Evolutionary conservation across 2,329 filamentous ascomycete species (phyloP), one percentile per base, ranked within the genome.

Genomic region (Bipolaris bicolor): DNA sequence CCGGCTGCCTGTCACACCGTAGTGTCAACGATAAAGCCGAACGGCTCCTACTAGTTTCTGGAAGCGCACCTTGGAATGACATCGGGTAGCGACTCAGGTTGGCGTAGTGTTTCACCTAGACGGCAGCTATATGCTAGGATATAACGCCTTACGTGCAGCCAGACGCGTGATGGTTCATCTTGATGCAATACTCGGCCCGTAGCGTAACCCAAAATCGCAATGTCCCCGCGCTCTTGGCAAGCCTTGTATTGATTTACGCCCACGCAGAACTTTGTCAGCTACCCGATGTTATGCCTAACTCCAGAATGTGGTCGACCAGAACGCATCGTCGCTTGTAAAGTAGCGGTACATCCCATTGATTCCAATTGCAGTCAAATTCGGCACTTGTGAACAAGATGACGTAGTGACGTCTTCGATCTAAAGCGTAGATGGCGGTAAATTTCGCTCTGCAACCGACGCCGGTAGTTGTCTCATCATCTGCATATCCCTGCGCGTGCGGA

Each of bases 401-500:
- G 6, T 20, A 16, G 16, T 18, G 15, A 45, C 24, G 26, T 33
- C 9, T 16, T 31, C 2, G n/a, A 22, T 34, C 10, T 26, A 15
- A 26, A 34, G 34, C 16, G 11, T 16, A 31, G 24, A 5, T 26
- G 7, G 16, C 7, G 16, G 55, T 57, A 29, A 61, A 59, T 11
- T 63, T 44, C 2, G 46, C 53, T 47, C 70, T 49, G 0, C 18
- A 50, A 9, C 53, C 54, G 9, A 70, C 29, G 20, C 62, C 59
- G 10, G 40, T 36, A 18, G 69, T 22, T 7, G 66, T 52, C 2
- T 57, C 46, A 11, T 56, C 24, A 26, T 62, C 66, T 55, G 9
- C 37, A 48, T 41, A 66, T 52, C 2, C 63, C 60, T 9, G 39
- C 13, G 6, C 43, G 33, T 2, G 58, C 57, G 9, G 52, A 62